Conservation (phyloP, 495 filamentous ascomycete species). For the Talaromyces trachyspermus region DNA sequence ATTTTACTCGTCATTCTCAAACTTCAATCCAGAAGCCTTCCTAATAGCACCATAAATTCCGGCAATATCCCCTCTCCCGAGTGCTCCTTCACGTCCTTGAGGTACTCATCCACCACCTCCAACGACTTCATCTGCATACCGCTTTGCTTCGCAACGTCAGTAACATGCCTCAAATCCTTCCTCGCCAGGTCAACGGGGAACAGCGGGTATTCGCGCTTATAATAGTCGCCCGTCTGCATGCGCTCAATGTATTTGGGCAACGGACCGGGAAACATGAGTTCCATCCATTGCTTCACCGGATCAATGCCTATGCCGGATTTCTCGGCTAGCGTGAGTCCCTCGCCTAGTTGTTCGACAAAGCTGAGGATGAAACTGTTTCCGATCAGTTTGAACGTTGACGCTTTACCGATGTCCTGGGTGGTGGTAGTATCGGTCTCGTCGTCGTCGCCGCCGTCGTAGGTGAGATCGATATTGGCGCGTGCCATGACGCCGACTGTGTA, state of each 20-base stretch:
- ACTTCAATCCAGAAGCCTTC: slow-evolving; percentile 61
- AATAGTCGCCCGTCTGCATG: slow-evolving; percentile 71
- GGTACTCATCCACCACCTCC: slow-evolving; percentile 61
- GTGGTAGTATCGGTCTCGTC: slow-evolving; percentile 11
- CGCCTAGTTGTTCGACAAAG: slow-evolving; percentile 71
- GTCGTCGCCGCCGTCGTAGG: slow-evolving; percentile 8
- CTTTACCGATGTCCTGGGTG: not conserved
- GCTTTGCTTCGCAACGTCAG: slow-evolving; percentile 51
- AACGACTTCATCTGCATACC: slow-evolving; percentile 58
- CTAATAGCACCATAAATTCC: slow-evolving; percentile 75
- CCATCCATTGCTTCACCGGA: slow-evolving; percentile 60
- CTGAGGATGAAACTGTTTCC: slow-evolving; percentile 84
- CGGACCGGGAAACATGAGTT: slow-evolving; percentile 50
- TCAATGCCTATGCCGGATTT: slow-evolving; percentile 68
- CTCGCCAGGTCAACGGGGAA: slow-evolving; percentile 81
- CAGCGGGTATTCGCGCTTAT: slow-evolving; percentile 61
- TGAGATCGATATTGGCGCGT: slow-evolving; percentile 54
- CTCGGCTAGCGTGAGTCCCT: slow-evolving; percentile 71
- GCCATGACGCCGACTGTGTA: slow-evolving; percentile 77
- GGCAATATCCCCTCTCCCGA: slow-evolving; percentile 77
- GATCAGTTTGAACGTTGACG: slow-evolving; percentile 56
- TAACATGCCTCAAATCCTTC: slow-evolving; percentile 78
- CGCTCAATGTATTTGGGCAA: slow-evolving; percentile 63
- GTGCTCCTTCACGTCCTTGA: slow-evolving; percentile 62
- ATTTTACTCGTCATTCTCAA: slow-evolving; percentile 41